Evolutionary conservation across 805 yeast species (phyloP).

Genomic region (Metschnikowia rubicola): DNA sequence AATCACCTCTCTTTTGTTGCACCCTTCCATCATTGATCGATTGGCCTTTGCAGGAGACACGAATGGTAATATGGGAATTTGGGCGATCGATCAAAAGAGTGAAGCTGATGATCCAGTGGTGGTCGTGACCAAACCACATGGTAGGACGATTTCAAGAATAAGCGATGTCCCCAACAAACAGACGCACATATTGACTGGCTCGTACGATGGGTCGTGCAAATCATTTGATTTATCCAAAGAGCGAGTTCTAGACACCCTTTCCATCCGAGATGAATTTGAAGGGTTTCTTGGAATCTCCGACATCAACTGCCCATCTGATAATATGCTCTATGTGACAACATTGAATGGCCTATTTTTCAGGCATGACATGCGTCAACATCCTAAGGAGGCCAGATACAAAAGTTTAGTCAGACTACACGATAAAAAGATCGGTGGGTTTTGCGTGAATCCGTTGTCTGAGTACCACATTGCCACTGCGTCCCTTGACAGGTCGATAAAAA

Average conservation of each 20-base stretch:
- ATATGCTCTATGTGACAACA: constrained; percentile 69
- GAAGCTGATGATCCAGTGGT: constrained; percentile 47
- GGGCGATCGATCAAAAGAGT: constrained; percentile 63
- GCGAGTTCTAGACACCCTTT: constrained; percentile 49
- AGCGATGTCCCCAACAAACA: constrained; percentile 49
- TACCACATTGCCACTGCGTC: constrained; percentile 83
- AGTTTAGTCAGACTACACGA: constrained; percentile 66
- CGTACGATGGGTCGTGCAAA: constrained; percentile 88
- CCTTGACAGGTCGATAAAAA: constrained; percentile 73
- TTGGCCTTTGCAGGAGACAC: constrained; percentile 85
- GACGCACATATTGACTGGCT: constrained; percentile 59
- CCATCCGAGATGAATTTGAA: constrained; percentile 51
- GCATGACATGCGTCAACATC: constrained; percentile 60
- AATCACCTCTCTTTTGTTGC: constrained; percentile 70
- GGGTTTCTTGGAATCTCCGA: constrained; percentile 66
- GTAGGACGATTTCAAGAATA: constrained; percentile 66
- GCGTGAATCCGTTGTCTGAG: constrained; percentile 65
- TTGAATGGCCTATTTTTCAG: constrained; percentile 73
- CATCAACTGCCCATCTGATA: constrained; percentile 49
- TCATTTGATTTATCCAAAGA: constrained; percentile 61
- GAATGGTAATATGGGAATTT: constrained; percentile 79
- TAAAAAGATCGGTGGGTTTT: constrained; percentile 89
- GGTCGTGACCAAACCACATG: constrained; percentile 68
- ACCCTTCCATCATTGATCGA: constrained; percentile 63
- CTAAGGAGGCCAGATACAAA: constrained; percentile 22